Percentiles rank a stretch among this genome's conserved stretches.
Conservation (phyloP, 2,329 filamentous ascomycete genomes). For the Fusarium sp. region DNA sequence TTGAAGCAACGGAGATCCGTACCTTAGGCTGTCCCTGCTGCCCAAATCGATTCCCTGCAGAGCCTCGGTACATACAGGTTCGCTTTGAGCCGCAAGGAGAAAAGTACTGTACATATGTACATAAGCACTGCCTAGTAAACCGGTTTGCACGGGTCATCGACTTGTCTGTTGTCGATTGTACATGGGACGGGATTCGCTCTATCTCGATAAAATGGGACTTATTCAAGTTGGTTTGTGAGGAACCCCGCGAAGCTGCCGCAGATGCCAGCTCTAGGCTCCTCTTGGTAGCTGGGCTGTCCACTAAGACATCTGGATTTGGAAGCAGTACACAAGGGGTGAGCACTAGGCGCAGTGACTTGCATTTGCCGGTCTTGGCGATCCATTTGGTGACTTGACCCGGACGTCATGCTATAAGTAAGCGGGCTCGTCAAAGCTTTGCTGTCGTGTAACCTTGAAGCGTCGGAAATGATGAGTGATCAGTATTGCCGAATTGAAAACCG, state of each 20-base stretch:
- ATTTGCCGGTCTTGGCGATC: constrained; percentile 26
- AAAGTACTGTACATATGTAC: neutral
- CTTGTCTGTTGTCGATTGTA: constrained; percentile 17
- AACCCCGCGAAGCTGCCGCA: constrained; percentile 21
- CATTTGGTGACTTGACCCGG: constrained; percentile 36
- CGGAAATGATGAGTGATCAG: constrained; percentile 5
- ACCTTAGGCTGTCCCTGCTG: constrained; percentile 8
- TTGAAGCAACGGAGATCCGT: constrained; percentile 23
- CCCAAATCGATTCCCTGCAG: neutral
- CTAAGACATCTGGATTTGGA: constrained; percentile 17
- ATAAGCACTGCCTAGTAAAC: constrained; percentile 10
- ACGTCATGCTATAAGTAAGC: constrained; percentile 35
- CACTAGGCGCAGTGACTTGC: constrained; percentile 33
- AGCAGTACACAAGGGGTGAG: constrained; percentile 14
- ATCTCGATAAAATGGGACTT: constrained; percentile 27
- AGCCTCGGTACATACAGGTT: neutral
- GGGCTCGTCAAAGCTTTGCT: neutral
- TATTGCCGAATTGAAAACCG: neutral
- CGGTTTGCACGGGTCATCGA: constrained; percentile 35
- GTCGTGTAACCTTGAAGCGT: constrained; percentile 16
- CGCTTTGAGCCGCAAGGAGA: constrained; percentile 2
- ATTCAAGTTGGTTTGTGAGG: constrained; percentile 1
- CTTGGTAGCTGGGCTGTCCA: constrained; percentile 8
- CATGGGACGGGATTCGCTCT: constrained; percentile 30
- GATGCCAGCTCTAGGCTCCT: constrained; percentile 13